Base-by-base conservation (phyloP, 495 filamentous ascomycete species). In the Hypoxylon rickii region DNA sequence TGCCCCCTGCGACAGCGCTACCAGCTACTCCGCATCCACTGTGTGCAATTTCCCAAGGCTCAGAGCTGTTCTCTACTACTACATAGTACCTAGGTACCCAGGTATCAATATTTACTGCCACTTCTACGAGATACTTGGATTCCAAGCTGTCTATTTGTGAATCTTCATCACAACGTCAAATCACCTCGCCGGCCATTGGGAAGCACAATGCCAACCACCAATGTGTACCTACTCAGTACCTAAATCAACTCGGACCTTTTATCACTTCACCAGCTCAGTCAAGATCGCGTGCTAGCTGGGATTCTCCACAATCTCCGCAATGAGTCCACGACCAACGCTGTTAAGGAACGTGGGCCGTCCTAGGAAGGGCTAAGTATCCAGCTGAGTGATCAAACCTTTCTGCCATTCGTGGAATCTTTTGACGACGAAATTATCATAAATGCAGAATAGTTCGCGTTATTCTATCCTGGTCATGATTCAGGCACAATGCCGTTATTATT, bases 371-470 rank as follows among this genome's bases (percentile, higher is more conserved):
- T n/a, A n/a, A n/a, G n/a, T n/a, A n/a, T n/a, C n/a, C n/a, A n/a
- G n/a, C n/a, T 13, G 48, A 32, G 17, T 33, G 17, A 3, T 36
- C 22, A 13, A 1, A 31, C 47, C 0, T 8, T 37, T 21, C 26
- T 21, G 17, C 40, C 51, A 62, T 62, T 62, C 58, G 58, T 62
- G 58, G 58, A 62, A 56, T 56, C 51, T 61, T 31, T 15, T 17
- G 15, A 33, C 43, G 37, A 44, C 20, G 52, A 46, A 41, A 51
- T 55, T 39, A 6, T 18, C 13, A 33, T 31, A 15, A 20, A 45
- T 37, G 32, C 17, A 3, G 8, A 15, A 42, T n/a, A 24, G 24
- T 21, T 44, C 46, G 36, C 44, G 42, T 55, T 51, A 55, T 61
- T 21, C 39, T 19, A 17, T 42, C 43, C 43, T 12, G 22, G 19